Evolutionary conservation across 2,329 filamentous ascomycete genomes (phyloP).

Genomic region (Aspergillus fijiensis): DNA sequence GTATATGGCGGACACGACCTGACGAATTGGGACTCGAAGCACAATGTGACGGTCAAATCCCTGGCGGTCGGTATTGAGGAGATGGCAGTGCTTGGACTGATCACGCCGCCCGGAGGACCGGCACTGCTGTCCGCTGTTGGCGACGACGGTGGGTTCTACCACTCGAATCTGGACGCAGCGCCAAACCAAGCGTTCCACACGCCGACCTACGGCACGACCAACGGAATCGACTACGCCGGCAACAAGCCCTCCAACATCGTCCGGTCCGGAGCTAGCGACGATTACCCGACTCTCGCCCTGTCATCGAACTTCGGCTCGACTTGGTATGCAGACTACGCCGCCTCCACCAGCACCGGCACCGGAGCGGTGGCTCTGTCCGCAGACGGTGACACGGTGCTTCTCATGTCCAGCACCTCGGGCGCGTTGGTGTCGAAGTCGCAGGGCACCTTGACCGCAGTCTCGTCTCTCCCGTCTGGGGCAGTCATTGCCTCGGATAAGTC

Average conservation of each 20-base stretch:
- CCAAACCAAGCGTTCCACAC: conserved; percentile 50
- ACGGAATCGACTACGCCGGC: conserved; percentile 45
- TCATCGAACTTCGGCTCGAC: conserved; percentile 53
- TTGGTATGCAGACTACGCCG: conserved; percentile 51
- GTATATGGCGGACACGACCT: conserved; percentile 56
- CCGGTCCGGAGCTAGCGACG: conserved; percentile 49
- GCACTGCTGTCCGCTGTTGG: conserved; percentile 54
- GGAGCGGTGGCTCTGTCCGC: conserved; percentile 55
- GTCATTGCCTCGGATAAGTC: conserved; percentile 57
- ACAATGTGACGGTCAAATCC: conserved; percentile 52
- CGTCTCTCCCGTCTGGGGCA: conserved; percentile 47
- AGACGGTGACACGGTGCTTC: conserved; percentile 46
- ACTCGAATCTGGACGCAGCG: conserved; percentile 41
- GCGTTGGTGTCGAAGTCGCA: conserved; percentile 21
- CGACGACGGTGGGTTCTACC: conserved; percentile 53
- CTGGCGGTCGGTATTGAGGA: conserved; percentile 59
- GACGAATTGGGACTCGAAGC: conserved; percentile 54
- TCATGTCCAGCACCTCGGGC: conserved; percentile 21
- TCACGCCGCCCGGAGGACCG: conserved; percentile 51
- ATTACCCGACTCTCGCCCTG: conserved; percentile 46
- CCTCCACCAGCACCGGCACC: conserved; percentile 45
- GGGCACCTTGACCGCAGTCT: conserved; percentile 46
- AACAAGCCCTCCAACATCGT: conserved; percentile 50
- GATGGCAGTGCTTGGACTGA: conserved; percentile 51
- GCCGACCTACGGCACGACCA: conserved; percentile 49